A percentile compares a stretch with the other conserved stretches of the same genome.
phyloP scores from a whole-genome alignment of 2,329 filamentous ascomycete species.

The Sclerotinia glacialis region DNA sequence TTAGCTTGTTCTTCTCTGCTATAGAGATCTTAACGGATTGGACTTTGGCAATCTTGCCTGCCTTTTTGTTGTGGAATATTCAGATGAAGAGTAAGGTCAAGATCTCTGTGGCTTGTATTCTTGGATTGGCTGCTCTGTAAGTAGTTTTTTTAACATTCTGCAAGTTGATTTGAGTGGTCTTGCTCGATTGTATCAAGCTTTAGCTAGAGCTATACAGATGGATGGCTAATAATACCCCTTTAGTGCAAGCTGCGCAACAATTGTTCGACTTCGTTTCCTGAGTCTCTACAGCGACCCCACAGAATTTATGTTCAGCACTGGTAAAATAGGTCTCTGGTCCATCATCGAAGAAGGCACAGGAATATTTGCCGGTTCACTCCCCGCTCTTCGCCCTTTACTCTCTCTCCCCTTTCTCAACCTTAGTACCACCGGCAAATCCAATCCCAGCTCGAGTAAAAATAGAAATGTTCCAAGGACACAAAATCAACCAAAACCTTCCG shows the following conservation, averaged over 20 bases:
- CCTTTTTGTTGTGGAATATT: conserved; percentile 44
- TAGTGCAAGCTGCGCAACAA: conserved; percentile 42
- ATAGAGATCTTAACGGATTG: conserved; percentile 44
- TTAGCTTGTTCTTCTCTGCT: conserved; percentile 41
- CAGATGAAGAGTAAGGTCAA: conserved; percentile 44
- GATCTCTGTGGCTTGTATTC: conserved; percentile 38
- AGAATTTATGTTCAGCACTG: conserved; percentile 44
- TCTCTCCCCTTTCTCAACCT: conserved; percentile 34
- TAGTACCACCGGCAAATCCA: conserved; percentile 16
- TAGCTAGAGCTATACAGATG: background rate
- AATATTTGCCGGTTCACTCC: conserved; percentile 49
- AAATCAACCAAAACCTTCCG: conserved; percentile 13
- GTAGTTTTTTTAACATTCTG: conserved; percentile 20
- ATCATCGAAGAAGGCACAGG: conserved; percentile 50
- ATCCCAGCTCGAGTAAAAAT: background rate
- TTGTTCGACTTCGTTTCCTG: conserved; percentile 46
- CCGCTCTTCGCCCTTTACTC: conserved; percentile 47
- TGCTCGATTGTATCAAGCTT: background rate
- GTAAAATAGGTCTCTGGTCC: conserved; percentile 47
- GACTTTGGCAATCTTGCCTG: conserved; percentile 43
- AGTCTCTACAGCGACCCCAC: conserved; percentile 42
- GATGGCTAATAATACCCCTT: conserved; percentile 26
- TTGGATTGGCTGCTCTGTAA: conserved; percentile 42
- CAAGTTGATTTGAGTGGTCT: background rate
- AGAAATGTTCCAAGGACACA: conserved; percentile 21